A percentile compares a stretch with the other conserved stretches of the same genome.
Evolutionary conservation across 495 filamentous ascomycete species (phyloP).

Genomic region (Podospora didyma): DNA sequence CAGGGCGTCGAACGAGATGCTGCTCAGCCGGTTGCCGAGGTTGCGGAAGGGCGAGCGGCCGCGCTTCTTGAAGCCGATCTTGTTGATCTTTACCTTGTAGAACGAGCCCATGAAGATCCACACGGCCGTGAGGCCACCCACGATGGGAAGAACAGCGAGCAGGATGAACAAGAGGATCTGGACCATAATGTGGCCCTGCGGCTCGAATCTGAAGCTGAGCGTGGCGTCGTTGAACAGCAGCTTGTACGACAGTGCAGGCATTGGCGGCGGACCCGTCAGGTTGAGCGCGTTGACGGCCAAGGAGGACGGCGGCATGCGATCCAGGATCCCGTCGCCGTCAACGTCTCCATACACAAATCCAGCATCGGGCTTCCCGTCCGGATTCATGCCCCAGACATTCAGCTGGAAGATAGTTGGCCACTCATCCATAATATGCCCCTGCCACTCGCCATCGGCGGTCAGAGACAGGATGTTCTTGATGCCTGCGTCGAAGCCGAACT

Average conservation of each 20-base stretch:
- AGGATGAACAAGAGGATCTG: constrained; percentile 58
- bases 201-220: constrained; percentile 45
- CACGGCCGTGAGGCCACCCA: constrained; percentile 52
- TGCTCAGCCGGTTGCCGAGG: constrained; percentile 20
- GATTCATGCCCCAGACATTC: constrained; percentile 64
- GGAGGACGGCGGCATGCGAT: constrained; percentile 55
- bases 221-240: constrained; percentile 55
- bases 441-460: constrained; percentile 49
- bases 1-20: constrained; percentile 18
- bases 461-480: constrained; percentile 49
- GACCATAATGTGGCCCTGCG: constrained; percentile 49
- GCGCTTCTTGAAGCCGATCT: constrained; percentile 52
- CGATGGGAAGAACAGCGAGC: constrained; percentile 38
- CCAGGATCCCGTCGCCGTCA: constrained; percentile 52
- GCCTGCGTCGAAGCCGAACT: constrained; percentile 63
- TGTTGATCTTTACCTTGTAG: constrained; percentile 51
- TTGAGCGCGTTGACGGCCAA: constrained; percentile 50
- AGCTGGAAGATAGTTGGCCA: constrained; percentile 48
- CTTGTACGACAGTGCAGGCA: constrained; percentile 53
- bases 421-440: constrained; percentile 57
- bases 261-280: constrained; percentile 51
- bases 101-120: constrained; percentile 62
- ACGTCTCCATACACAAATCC: constrained; percentile 57
- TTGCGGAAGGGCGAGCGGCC: constrained; percentile 21
- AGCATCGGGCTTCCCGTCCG: constrained; percentile 56